A percentile compares a stretch with the other conserved stretches of the same genome.
Conservation (phyloP, 1,284 basidiomycete genomes). For the Ustilago cynodontis region DNA sequence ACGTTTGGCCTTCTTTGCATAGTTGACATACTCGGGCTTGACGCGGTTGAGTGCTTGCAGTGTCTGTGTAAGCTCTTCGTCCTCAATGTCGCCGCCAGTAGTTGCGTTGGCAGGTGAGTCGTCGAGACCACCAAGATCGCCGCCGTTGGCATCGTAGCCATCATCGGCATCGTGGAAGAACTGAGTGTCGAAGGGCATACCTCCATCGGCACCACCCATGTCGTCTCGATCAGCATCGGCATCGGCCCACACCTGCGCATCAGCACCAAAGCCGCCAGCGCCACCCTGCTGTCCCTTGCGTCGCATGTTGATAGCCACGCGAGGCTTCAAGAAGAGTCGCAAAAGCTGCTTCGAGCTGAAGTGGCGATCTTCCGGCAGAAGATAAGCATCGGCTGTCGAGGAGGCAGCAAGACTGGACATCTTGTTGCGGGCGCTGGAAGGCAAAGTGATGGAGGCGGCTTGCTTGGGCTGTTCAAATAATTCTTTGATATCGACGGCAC, state of each 20-base stretch:
- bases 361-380: constrained; percentile 96
- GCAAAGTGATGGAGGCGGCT: constrained; percentile 70
- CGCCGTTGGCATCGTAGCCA: constrained; percentile 69
- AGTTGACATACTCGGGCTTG: constrained; percentile 90
- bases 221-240: constrained; percentile 74
- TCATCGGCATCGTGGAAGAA: constrained; percentile 96
- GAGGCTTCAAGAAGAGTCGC: constrained; percentile 88
- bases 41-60: constrained; percentile 82
- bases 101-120: constrained; percentile 60
- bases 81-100: constrained; percentile 73
- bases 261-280: constrained; percentile 80
- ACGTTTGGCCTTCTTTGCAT: constrained; percentile 93
- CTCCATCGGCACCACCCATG: constrained; percentile 32
- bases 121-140: constrained; percentile 35
- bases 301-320: constrained; percentile 62
- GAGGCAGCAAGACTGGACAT: constrained; percentile 70
- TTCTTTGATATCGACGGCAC: constrained; percentile 77
- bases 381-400: constrained; percentile 73
- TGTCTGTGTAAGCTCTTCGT: constrained; percentile 86
- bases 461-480: constrained; percentile 76
- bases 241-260: constrained; percentile 94
- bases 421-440: constrained; percentile 66
- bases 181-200: constrained; percentile 86
- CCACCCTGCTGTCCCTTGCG: constrained; percentile 84
- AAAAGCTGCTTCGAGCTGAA: constrained; percentile 91